Percentiles rank a stretch among this genome's conserved stretches.
Evolutionary conservation across 768 basidiomycete species (phyloP).

Genomic region (Strobilomyces dryophilus): DNA sequence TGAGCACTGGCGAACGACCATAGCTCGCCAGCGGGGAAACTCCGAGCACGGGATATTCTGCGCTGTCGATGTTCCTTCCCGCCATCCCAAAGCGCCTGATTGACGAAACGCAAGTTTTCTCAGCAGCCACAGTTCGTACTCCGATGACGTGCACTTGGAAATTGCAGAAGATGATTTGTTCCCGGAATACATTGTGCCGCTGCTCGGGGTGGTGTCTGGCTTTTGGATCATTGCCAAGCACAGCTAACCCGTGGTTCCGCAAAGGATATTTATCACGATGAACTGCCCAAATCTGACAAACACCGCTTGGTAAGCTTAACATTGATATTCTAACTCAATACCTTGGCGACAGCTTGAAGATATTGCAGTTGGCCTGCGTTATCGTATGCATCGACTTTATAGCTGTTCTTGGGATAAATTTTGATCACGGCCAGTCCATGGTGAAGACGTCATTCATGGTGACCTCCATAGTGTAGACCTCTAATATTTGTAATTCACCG

Average conservation of each 20-base stretch:
- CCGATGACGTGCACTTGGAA: conserved; percentile 7
- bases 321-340: background rate
- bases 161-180: conserved; percentile 7
- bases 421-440: conserved; percentile 17
- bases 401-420: background rate
- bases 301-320: conserved; percentile 14
- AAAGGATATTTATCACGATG: conserved; percentile 22
- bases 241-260: conserved; percentile 32
- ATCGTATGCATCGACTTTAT: conserved; percentile 15
- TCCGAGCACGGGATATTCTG: background rate
- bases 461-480: conserved; percentile 34
- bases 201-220: conserved; percentile 28
- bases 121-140: conserved; percentile 12
- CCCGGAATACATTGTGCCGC: conserved; percentile 23
- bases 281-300: background rate
- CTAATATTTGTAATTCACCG: background rate
- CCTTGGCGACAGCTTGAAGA: conserved; percentile 15
- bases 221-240: conserved; percentile 29
- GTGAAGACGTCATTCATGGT: conserved; percentile 27
- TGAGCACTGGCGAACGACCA: background rate
- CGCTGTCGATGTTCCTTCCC: background rate
- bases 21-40: conserved; percentile 2
- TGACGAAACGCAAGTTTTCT: background rate
- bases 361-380: conserved; percentile 17
- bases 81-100: background rate